Evolutionary conservation across 371 early-diverging fungal genomes (phyloP).

Genomic region (Encephalitozoon cuniculi): DNA sequence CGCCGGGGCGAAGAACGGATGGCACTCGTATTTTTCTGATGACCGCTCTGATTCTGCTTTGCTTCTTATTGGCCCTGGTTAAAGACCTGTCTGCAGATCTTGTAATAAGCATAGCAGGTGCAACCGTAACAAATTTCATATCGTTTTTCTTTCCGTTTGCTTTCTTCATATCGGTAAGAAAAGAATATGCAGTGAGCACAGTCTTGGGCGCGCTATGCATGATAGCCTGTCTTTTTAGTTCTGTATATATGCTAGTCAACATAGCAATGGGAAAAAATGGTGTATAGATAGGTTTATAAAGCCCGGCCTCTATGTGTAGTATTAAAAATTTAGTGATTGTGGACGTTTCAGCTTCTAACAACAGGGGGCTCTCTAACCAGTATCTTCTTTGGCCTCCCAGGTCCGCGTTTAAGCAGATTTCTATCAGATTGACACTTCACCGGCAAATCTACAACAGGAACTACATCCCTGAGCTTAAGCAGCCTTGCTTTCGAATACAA

Average conservation of each 20-base stretch:
- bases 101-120: conserved; percentile 1
- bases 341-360: background rate
- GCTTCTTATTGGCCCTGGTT: background rate
- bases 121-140: background rate
- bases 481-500: conserved; percentile 26
- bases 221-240: background rate
- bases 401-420: conserved; percentile 27
- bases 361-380: background rate
- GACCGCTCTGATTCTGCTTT: background rate
- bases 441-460: conserved; percentile 24
- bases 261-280: background rate
- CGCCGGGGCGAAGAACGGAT: background rate
- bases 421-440: conserved; percentile 31
- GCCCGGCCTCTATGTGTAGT: background rate
- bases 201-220: background rate
- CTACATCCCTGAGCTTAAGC: conserved; percentile 9
- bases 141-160: conserved; percentile 10
- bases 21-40: background rate
- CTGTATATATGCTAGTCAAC: background rate
- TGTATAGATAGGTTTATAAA: background rate
- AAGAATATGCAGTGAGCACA: background rate
- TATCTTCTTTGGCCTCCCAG: conserved; percentile 46
- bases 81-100: background rate
- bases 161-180: background rate
- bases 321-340: background rate